phyloP scores from a whole-genome alignment of 495 filamentous ascomycete genomes.

The Aspergillus coremiiformis region DNA sequence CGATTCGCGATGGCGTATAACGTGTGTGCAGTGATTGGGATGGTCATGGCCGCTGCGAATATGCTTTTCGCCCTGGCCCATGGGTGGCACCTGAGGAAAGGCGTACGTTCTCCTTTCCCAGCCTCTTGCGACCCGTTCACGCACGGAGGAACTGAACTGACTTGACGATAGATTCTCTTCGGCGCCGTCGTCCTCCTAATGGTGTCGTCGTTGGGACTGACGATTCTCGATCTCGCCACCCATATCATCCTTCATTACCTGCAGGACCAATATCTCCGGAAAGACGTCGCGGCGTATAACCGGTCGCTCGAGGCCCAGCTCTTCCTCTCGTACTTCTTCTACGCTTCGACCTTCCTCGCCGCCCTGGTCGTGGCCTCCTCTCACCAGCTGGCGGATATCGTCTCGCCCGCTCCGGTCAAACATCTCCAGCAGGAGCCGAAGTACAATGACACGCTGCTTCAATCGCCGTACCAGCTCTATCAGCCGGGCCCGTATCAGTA shows the following conservation, averaged over 20 bases:
- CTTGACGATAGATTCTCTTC: background rate
- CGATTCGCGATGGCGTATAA: conserved; percentile 2
- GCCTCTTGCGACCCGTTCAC: background rate
- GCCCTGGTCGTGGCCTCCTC: background rate
- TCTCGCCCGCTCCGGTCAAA: background rate
- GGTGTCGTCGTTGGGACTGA: background rate
- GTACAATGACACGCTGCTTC: background rate
- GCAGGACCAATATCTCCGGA: background rate
- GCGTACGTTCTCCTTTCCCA: conserved; percentile 7
- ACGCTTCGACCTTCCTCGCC: background rate
- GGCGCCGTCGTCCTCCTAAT: background rate
- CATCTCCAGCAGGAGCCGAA: background rate
- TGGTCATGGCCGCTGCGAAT: conserved; percentile 4
- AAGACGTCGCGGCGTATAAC: background rate
- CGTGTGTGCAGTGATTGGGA: conserved; percentile 11
- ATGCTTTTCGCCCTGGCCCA: conserved; percentile 7
- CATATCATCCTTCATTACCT: background rate
- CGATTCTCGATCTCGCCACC: background rate
- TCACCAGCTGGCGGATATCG: background rate
- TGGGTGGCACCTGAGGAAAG: conserved; percentile 1
- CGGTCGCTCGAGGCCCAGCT: background rate
- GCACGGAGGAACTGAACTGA: background rate
- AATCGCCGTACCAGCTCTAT: background rate
- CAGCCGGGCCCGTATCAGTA: too few species aligned
- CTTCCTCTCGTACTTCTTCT: conserved; percentile 7